Evolutionary conservation across 2,329 filamentous ascomycete genomes (phyloP), one percentile per base, ranked within the genome.

Genomic region (Septoria petroselini): DNA sequence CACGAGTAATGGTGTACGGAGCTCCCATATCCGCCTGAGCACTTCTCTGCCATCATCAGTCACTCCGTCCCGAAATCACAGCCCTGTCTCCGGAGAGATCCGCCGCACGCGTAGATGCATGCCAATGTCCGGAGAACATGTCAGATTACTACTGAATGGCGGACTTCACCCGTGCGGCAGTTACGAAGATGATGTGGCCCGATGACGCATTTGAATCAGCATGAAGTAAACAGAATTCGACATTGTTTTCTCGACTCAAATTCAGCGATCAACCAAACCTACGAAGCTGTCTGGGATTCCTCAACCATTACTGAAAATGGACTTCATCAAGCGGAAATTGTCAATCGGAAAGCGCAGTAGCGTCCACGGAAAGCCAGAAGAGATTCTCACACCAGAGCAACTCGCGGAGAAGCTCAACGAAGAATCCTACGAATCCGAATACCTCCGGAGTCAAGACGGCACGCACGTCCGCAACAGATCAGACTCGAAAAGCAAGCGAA

Each of bases 301-400:
- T 33, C 14, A 41, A 35, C 7, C 23, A 9, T 27, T 9, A 25
- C 8, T 11, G 8, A 38, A 21, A 4, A 46, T 46, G 42, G 42
- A 46, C 42, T 46, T 38, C 15, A 33, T 46, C 34, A 46, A 46
- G 37, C 42, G 42, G 14, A 46, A 46, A 38, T 23, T 46, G 17
- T 46, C 42, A 19, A 33, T 38, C 42, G n/a, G 21, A 21, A 25
- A 40, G 19, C 18, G 4, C 4, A 25, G 7, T 15, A 19, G 8
- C 4, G 8, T 38, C 19, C 9, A 31, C 40, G 12, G 14, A 11
- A 25, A 29, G 30, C 33, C 33, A 21, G 31, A 46, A 38, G 18
- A 38, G 11, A 17, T 46, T 15, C 25, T 31, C 14, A 31, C 42
- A n/a, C 19, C 42, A n/a, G 33, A 37, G 23, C 31, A 38, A 46